Base-by-base conservation (phyloP, 768 basidiomycete species). In the Auriscalpium orientale region DNA sequence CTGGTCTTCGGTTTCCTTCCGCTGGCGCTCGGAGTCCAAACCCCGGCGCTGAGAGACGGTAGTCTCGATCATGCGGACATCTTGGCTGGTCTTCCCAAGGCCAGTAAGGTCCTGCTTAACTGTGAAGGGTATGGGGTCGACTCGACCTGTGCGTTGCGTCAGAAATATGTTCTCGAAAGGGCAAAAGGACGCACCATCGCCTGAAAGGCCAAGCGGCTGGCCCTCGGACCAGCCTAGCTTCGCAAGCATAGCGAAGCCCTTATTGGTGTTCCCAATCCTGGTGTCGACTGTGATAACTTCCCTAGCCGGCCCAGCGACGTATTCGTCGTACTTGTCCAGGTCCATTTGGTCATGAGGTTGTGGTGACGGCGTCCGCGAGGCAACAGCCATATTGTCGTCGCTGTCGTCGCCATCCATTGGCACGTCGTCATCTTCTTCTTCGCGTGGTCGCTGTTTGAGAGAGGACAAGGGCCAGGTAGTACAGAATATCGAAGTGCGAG, bases 141-240 rank as follows among this genome's bases (percentile, higher is more conserved):
- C 77, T 54, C 89, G 87, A 43, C 88, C 91, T 92, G 57, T 57
- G 33, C 53, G 56, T 54, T 38, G 20, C 36, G 20, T 16, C 4
- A 43, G 40, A 4, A 4, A 13, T 10, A 37, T 53, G 43, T n/a
- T n/a, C 22, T 20, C 34, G 36, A 49, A 36, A 20, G 33, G 38
- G 58, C 16, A 46, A 43, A 61, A 49, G 52, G 20, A 37, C 72
- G 18, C 58, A 91, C 91, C 91, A 56, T 91, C 87, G 33, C 78
- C 82, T 51, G 88, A 86, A 15, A 88, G 62, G 5, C 91, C 91
- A 1, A 93, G 73, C 16, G 87, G 82, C 60, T 85, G 81, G 12
- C 91, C 91, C 65, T 89, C 88, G 0, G 77, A 71, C 91, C 91
- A 92, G 8, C 91, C 91, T 53, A 92, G 79, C 70, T 86, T 91